Conservation (phyloP, 192 early-diverging fungal species). For the Coemansia asiatica region DNA sequence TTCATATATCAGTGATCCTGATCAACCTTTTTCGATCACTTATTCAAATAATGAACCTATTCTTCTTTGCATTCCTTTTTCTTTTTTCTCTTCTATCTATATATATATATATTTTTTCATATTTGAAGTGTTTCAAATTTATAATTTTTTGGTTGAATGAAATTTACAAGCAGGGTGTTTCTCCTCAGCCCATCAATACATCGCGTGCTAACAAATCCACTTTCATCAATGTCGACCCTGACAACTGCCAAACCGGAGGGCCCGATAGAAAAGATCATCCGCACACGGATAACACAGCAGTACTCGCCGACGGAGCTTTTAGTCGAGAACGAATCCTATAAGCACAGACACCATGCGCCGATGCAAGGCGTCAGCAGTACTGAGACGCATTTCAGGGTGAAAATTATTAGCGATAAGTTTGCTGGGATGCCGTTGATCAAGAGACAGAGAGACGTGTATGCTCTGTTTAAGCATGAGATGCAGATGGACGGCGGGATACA, state of each 20-base stretch:
- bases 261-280: slow-evolving; percentile 25
- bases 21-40: too few relatives aligned
- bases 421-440: slow-evolving; percentile 50
- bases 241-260: neutral
- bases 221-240: slow-evolving; percentile 3
- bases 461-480: slow-evolving; percentile 65
- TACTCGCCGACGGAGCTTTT: slow-evolving; percentile 63
- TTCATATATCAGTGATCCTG: too few relatives aligned
- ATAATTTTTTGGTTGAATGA: neutral
- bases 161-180: neutral
- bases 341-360: slow-evolving; percentile 80
- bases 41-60: too few relatives aligned
- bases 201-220: neutral
- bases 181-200: neutral
- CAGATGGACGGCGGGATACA: slow-evolving; percentile 74
- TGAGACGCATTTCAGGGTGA: slow-evolving; percentile 84
- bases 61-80: neutral
- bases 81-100: neutral
- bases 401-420: slow-evolving; percentile 71
- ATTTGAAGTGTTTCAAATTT: too few relatives aligned
- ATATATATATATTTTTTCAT: too few relatives aligned
- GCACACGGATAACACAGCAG: slow-evolving; percentile 33
- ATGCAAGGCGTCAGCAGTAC: slow-evolving; percentile 76
- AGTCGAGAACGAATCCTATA: slow-evolving; percentile 75
- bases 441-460: slow-evolving; percentile 71